Evolutionary conservation across 768 basidiomycete species (phyloP), one percentile per base, ranked within the genome.

Genomic region (Strobilomyces confusus): DNA sequence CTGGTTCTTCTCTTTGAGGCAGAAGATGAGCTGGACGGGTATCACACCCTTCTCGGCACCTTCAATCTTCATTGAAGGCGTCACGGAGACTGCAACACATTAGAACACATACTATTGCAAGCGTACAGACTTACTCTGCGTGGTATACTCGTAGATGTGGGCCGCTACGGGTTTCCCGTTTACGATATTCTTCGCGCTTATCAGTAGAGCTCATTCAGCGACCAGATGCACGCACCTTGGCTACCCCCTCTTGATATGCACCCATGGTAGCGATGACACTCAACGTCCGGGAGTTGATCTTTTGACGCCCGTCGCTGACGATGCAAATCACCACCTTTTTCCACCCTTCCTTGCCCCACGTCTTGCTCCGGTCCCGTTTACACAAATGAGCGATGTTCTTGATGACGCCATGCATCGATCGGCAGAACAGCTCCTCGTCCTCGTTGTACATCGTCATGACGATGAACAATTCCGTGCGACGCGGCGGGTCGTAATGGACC

Each of bases 401-500:
- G 70, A 97, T 92, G 7, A 98, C 89, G 47, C 95, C 95, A 63
- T 95, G 89, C 90, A 98, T 94, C 0, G 95, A 92, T 38, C 94
- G 73, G 62, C 86, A 86, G 72, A 98, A 98, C 7, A 98, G 77
- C 62, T 86, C 82, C 67, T 95, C 93, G 61, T 91, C 84, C 63
- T 93, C 93, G 63, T 97, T 95, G 69, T 95, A 97, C 94, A 98
- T 97, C 14, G 95, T 98, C 82, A 98, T 88, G 40, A 97, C 95
- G 60, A 98, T 95, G 73, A 97, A 95, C 15, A 98, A 75, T 70
- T 98, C 95, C 32, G 95, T 97, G 32, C 88, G 78, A 19, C 95
- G 77, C 0, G 91, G 88, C 0, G 93, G 93, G 62, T 95, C 90
- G 69, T 95, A 95, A 61, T 91, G 82, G n/a, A 83, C 79, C 68